These are phyloP conservation scores for Fomitiporia mediterranea DNA, from an alignment of 1,284 basidiomycete genomes.

Conservation along the genomic window DNA sequence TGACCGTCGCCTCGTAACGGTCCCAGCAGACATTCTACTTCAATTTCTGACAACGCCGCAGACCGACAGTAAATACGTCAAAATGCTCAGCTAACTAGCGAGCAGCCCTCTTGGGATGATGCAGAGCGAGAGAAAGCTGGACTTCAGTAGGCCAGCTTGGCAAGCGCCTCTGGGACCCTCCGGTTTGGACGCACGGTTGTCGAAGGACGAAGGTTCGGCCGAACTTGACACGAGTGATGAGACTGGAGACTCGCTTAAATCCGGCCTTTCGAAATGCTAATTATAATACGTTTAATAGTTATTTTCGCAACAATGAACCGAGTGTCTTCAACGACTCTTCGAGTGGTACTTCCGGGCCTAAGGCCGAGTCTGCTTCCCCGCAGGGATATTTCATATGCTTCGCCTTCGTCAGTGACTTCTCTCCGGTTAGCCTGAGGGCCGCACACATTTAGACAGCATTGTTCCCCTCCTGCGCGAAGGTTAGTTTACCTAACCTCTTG, in stretches of 20 bases:
- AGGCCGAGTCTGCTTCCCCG: neutral
- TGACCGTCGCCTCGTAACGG: conserved; percentile 90
- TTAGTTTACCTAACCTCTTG: conserved; percentile 35
- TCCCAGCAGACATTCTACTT: conserved; percentile 91
- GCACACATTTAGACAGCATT: conserved; percentile 44
- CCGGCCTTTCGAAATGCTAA: neutral
- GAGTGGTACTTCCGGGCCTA: conserved; percentile 36
- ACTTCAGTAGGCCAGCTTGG: conserved; percentile 54
- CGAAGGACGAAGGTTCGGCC: conserved; percentile 38
- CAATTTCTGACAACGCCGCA: conserved; percentile 89
- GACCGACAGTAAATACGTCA: conserved; percentile 91
- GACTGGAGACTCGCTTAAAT: conserved; percentile 68
- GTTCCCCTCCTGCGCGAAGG: conserved; percentile 47
- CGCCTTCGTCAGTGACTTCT: conserved; percentile 30
- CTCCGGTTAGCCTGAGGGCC: conserved; percentile 36
- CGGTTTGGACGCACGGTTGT: conserved; percentile 38
- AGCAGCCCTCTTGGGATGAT: conserved; percentile 91
- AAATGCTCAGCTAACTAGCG: conserved; percentile 88
- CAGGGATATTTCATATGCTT: conserved; percentile 32
- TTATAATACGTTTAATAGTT: conserved; percentile 47
- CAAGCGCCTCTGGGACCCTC: conserved; percentile 23
- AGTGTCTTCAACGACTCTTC: conserved; percentile 87
- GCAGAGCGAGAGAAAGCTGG: conserved; percentile 89
- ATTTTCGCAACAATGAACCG: conserved; percentile 92
- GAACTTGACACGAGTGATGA: conserved; percentile 73